Evolutionary conservation across 768 basidiomycete genomes (phyloP), one percentile per base, ranked within the genome.

Genomic region (Tephrocybe sp.): DNA sequence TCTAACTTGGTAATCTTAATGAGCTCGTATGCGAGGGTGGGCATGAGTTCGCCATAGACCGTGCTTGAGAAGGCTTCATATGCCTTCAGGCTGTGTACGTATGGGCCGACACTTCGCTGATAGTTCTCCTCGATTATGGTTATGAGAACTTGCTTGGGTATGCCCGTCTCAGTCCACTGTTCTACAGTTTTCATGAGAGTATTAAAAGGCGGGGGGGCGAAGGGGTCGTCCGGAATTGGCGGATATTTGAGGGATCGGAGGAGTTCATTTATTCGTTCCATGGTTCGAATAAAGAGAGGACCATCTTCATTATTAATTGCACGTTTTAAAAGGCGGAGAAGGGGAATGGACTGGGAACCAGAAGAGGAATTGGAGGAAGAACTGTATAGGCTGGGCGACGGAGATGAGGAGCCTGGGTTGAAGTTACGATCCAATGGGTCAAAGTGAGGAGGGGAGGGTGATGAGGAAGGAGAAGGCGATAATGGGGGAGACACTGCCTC

Each of bases 21-120:
- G 49, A 89, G 82, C 59, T 85, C 80, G 26, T 96, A 85, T 39
- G 92, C 82, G 57, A 95, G 81, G 53, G 77, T 78, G 2, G 89
- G 91, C 82, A 87, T 86, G 44, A 94, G 80, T 64, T 97, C 95
- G 53, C 89, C 96, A 61, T 93, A 98, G 22, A 89, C 90, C 46
- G 86, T 85, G 61, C 85, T 86, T 48, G 89, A 84, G 73, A 95
- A 85, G 26, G 90, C 83, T 60, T 83, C 80, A 65, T 98, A 95
- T 58, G 85, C 81, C 61, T 79, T 85, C 48, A 98, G 76, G 50
- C 77, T 79, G 46, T 82, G 80, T n/a, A 94, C 82, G 60, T 89
- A 83, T 0, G 97, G 97, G 5, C 95, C 95, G 1, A 98, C 94
- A 14, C 84, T 83, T 22, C 97, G 83, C 62, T 98, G 92, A 62